A percentile compares a stretch with the other conserved stretches of the same genome.
phyloP scores from a whole-genome alignment of 2,329 filamentous ascomycete genomes.

The Penicillium sp. region DNA sequence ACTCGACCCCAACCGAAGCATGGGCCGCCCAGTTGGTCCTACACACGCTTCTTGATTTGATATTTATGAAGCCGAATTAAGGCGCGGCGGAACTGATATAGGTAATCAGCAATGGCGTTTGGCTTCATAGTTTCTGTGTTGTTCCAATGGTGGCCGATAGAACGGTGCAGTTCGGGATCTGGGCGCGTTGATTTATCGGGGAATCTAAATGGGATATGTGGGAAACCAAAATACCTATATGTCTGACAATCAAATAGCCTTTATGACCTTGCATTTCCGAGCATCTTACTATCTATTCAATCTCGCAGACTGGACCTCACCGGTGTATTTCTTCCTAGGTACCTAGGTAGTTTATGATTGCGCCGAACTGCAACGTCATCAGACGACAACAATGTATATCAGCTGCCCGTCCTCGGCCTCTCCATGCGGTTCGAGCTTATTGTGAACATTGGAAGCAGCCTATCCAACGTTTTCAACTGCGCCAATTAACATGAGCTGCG shows the following conservation, averaged over 20 bases:
- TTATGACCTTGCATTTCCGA: constrained; percentile 16
- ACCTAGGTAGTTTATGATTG: too few relatives aligned
- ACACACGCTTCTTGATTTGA: constrained; percentile 35
- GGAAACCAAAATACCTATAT: constrained; percentile 21
- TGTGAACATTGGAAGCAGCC: too few relatives aligned
- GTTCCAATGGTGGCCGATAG: constrained; percentile 23
- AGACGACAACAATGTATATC: too few relatives aligned
- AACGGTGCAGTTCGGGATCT: constrained; percentile 21
- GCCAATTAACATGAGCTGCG: too few relatives aligned
- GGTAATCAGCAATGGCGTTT: constrained; percentile 32
- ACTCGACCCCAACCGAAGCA: constrained; percentile 36
- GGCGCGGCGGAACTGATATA: constrained; percentile 15
- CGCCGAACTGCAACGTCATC: too few relatives aligned
- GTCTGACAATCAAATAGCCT: constrained; percentile 24
- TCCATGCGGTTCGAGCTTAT: too few relatives aligned
- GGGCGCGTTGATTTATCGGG: constrained; percentile 26
- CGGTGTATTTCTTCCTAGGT: not conserved
- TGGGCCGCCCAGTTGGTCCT: constrained; percentile 34
- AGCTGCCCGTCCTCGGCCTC: too few relatives aligned
- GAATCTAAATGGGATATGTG: constrained; percentile 22
- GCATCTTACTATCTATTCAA: not conserved
- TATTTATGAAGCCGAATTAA: not conserved
- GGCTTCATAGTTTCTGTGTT: constrained; percentile 27
- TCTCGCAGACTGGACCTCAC: not conserved
- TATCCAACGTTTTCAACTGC: too few relatives aligned